Conservation (phyloP, 495 filamentous ascomycete genomes). For the Margaritispora aquatica region DNA sequence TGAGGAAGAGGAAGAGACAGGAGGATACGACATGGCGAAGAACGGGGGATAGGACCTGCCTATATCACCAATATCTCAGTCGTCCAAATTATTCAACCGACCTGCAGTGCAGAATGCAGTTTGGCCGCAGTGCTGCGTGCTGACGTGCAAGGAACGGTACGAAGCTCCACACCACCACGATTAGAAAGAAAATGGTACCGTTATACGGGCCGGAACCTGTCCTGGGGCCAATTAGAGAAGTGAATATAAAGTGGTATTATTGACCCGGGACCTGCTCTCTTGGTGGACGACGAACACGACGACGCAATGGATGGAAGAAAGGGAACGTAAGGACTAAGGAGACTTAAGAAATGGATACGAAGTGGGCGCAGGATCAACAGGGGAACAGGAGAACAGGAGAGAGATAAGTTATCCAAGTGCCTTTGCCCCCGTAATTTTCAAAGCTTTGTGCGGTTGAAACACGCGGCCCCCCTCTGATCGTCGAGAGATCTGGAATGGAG, state of each 20-base stretch:
- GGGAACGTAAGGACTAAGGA: neutral
- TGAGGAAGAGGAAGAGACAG: neutral
- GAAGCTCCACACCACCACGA: neutral
- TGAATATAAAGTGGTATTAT: neutral
- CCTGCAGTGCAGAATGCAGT: neutral
- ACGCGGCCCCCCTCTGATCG: neutral
- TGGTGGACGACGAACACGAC: neutral
- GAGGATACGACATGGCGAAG: neutral
- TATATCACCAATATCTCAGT: too few relatives aligned
- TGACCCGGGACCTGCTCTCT: neutral
- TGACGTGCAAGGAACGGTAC: neutral
- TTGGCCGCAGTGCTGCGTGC: neutral
- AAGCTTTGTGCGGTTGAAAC: neutral
- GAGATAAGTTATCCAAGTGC: neutral
- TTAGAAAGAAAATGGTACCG: neutral
- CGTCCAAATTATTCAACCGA: neutral
- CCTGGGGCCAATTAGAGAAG: neutral
- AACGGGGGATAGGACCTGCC: neutral
- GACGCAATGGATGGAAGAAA: too few relatives aligned
- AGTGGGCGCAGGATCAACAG: neutral
- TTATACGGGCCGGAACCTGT: neutral
- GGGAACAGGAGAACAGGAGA: neutral
- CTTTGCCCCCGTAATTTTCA: neutral
- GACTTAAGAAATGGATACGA: neutral
- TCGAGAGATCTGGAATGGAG: neutral